These are phyloP conservation scores for Areca catechu DNA, from an alignment of 176 grass and related monocot species.

Conservation along the genomic window DNA sequence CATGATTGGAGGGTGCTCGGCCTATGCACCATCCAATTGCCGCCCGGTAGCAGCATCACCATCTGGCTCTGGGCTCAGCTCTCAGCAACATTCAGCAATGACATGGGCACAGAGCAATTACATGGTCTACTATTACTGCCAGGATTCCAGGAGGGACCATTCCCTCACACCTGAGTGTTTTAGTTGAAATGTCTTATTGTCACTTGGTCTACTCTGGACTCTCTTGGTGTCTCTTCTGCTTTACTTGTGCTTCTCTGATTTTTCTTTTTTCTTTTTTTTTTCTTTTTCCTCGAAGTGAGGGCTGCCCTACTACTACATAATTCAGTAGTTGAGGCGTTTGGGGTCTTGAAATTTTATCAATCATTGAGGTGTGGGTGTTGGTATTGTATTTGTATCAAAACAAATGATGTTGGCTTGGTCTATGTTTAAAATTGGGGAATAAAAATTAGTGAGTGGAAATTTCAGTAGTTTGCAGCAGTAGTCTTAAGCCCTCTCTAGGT, in stretches of 20 bases:
- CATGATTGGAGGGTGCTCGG: conserved; percentile 47
- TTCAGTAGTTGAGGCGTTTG: conserved; percentile 29
- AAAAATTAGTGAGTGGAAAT: too few relatives aligned
- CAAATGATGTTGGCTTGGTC: too few relatives aligned
- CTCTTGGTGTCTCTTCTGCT: too few relatives aligned
- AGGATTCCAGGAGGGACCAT: conserved; percentile 38
- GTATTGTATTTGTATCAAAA: too few relatives aligned
- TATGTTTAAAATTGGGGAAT: too few relatives aligned
- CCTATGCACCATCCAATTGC: conserved; percentile 20
- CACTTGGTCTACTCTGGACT: too few relatives aligned
- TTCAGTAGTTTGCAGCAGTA: too few relatives aligned
- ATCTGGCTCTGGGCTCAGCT: conserved; percentile 18
- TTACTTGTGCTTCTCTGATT: too few relatives aligned
- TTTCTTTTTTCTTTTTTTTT: too few relatives aligned
- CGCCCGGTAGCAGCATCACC: conserved; percentile 30
- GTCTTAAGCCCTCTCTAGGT: too few relatives aligned
- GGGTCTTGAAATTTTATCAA: not conserved
- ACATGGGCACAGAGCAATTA: conserved; percentile 44
- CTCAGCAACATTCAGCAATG: conserved; percentile 34
- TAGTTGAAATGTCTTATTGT: not conserved
- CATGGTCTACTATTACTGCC: conserved; percentile 55
- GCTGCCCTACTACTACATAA: conserved; percentile 17
- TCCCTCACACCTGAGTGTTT: conserved; percentile 50
- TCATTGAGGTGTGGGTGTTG: too few relatives aligned
- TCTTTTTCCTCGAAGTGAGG: too few relatives aligned